Evolutionary conservation across 2,329 filamentous ascomycete genomes (phyloP).

Genomic region (Fusarium sublunatum): DNA sequence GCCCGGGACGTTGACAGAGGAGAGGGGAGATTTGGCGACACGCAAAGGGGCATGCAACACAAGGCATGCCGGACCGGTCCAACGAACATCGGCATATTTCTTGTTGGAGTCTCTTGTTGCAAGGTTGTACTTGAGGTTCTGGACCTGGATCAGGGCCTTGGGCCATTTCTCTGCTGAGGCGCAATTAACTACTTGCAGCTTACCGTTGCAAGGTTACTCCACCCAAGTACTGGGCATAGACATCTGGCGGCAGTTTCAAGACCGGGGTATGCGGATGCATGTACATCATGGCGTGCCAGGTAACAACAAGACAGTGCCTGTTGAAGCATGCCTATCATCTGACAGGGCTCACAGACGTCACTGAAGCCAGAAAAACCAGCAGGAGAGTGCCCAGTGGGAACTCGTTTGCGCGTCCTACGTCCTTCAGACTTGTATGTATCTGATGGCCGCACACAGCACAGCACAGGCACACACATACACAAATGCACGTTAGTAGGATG

Average conservation of each 20-base stretch:
- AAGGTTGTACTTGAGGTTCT: conserved; percentile 32
- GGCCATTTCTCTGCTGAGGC: conserved; percentile 18
- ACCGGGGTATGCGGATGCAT: conserved; percentile 28
- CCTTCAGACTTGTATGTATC: conserved; percentile 29
- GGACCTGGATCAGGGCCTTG: conserved; percentile 25
- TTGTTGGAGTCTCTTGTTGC: conserved; percentile 24
- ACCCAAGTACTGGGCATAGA: conserved; percentile 21
- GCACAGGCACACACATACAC: conserved; percentile 41
- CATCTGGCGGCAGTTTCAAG: conserved; percentile 26
- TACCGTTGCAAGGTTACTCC: conserved; percentile 30
- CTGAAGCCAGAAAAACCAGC: conserved; percentile 26
- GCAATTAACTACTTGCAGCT: conserved; percentile 13
- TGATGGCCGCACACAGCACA: conserved; percentile 35
- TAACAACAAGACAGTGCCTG: conserved; percentile 14
- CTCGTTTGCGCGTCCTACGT: conserved; percentile 34
- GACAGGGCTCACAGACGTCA: conserved; percentile 21
- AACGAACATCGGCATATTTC: conserved; percentile 36
- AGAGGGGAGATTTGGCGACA: conserved; percentile 37
- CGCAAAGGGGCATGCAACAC: conserved; percentile 36
- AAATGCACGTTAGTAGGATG: conserved; percentile 37
- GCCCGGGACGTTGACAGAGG: conserved; percentile 35
- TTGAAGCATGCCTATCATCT: conserved; percentile 14
- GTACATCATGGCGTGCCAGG: conserved; percentile 25
- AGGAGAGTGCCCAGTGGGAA: conserved; percentile 10
- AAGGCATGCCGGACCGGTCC: conserved; percentile 28